Conservation (phyloP, 345 rosid genomes). For the Rhodamnia argentea region DNA sequence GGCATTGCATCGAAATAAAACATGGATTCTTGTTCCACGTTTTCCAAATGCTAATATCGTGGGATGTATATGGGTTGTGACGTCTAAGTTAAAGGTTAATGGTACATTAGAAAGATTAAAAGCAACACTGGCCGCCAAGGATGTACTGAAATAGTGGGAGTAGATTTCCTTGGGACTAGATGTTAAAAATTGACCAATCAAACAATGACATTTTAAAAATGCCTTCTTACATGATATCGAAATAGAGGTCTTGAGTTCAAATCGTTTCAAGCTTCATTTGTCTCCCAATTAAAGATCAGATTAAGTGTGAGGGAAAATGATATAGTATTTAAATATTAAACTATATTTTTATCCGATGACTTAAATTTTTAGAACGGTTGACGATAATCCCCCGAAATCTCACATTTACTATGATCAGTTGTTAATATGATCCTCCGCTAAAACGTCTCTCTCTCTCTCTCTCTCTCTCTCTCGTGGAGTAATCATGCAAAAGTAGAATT, state of each 20-base stretch:
- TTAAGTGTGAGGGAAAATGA: too few relatives aligned
- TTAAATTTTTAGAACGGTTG: too few relatives aligned
- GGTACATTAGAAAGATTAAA: not conserved
- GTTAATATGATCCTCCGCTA: not conserved
- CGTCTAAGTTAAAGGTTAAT: not conserved
- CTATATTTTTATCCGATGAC: accelerated
- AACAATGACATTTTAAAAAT: too few relatives aligned
- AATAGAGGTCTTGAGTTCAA: too few relatives aligned
- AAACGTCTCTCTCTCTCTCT: not conserved
- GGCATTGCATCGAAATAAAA: not conserved
- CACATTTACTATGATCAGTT: not conserved
- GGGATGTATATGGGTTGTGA: not conserved
- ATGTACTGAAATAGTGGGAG: not conserved
- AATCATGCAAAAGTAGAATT: not conserved
- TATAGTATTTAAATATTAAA: too few relatives aligned
- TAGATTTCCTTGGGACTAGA: not conserved
- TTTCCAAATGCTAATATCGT: not conserved
- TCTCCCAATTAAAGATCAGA: too few relatives aligned
- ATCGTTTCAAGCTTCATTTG: too few relatives aligned
- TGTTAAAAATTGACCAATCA: not conserved
- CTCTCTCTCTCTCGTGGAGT: not conserved
- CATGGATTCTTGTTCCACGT: not conserved
- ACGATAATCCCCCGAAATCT: accelerated
- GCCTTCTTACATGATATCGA: not conserved
- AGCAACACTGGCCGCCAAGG: not conserved